Evolutionary conservation across 179 eudicot species (phyloP).

Genomic region (Silene noctiflora): DNA sequence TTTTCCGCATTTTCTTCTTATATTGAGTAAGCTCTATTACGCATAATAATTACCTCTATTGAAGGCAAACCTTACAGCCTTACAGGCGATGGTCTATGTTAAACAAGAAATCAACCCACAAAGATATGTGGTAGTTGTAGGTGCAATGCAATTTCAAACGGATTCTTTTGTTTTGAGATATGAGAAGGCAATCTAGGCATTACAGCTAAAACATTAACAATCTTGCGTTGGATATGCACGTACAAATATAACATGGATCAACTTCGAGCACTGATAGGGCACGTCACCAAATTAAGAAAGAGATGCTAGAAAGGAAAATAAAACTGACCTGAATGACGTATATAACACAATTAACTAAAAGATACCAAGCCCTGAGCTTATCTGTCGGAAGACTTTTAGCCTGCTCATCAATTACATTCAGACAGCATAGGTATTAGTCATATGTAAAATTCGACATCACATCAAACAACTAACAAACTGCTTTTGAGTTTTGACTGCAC

Average conservation of each 20-base stretch:
- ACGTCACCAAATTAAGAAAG: not conserved
- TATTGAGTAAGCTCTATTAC: too few species aligned
- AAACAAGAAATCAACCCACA: not conserved
- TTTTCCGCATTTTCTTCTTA: too few species aligned
- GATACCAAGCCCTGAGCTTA: conserved; percentile 59
- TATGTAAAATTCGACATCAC: not conserved
- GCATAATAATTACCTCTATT: too few species aligned
- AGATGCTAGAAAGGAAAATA: not conserved
- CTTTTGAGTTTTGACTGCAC: not conserved
- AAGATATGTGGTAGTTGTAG: not conserved
- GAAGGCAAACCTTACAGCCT: not conserved
- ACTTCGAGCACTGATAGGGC: not conserved
- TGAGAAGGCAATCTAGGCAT: not conserved
- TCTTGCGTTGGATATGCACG: not conserved
- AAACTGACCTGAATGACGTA: conserved; percentile 70
- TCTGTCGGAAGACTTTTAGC: conserved; percentile 81
- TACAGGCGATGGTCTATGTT: not conserved
- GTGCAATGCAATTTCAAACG: not conserved
- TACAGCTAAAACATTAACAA: not conserved
- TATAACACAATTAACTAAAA: conserved; percentile 56
- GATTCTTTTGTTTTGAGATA: not conserved
- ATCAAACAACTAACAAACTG: not conserved
- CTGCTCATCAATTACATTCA: conserved; percentile 38
- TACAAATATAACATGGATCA: not conserved
- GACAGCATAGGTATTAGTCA: not conserved